Conservation (phyloP, 2,329 filamentous ascomycete species). For the Anisogramma anomala region DNA sequence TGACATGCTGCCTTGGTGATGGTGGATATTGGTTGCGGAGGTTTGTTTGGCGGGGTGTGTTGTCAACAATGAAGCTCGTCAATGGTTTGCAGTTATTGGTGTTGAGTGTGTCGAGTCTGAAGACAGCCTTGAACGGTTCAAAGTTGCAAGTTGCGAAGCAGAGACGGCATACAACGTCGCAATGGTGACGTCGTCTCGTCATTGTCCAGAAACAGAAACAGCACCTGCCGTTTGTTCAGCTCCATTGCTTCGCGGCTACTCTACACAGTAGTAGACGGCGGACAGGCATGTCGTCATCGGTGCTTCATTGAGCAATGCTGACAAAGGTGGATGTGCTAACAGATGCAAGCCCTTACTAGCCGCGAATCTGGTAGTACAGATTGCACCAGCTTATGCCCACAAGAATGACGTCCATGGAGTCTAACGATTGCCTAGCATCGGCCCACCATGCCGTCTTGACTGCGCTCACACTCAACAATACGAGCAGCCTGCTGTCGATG, state of each 20-base stretch:
- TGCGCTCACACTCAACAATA: no score
- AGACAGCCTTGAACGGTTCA: neutral
- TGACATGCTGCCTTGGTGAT: conserved; percentile 5
- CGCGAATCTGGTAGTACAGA: no score
- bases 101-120: neutral
- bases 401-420: no score
- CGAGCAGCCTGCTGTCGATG: no score
- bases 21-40: neutral
- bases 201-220: neutral
- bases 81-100: neutral
- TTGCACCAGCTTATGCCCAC: no score
- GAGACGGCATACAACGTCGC: no score
- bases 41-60: no score
- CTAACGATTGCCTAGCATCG: no score
- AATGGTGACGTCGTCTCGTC: neutral
- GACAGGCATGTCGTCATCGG: neutral
- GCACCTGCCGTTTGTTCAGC: neutral
- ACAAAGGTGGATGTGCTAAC: neutral
- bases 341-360: no score
- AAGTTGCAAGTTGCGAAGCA: no score
- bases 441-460: no score
- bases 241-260: neutral
- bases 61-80: no score
- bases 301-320: neutral
- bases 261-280: neutral